Percentiles rank a stretch among this genome's conserved stretches.
Conservation (phyloP, 805 yeast genomes). For the Sugiyamaella americana region DNA sequence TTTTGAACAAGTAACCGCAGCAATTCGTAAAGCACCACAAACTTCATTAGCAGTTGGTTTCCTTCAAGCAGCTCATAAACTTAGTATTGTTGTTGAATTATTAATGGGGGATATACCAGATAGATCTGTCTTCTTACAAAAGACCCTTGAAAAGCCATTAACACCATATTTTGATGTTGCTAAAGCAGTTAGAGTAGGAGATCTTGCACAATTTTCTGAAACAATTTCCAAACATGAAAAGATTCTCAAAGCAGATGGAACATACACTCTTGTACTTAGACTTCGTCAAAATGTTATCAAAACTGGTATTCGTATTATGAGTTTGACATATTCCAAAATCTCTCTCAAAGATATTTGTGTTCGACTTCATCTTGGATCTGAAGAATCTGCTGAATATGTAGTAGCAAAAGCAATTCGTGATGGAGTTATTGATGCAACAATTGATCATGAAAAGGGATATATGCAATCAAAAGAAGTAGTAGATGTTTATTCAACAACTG, state of each 20-base stretch:
- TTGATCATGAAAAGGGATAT: conserved; percentile 83
- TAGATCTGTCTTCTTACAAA: conserved; percentile 67
- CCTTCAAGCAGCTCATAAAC: conserved; percentile 80
- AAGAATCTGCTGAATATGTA: conserved; percentile 93
- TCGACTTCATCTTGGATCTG: conserved; percentile 85
- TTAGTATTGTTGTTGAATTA: conserved; percentile 80
- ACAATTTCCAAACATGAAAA: conserved; percentile 59
- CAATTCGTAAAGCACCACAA: conserved; percentile 94
- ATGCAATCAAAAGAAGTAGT: conserved; percentile 84
- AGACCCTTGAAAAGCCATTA: conserved; percentile 51
- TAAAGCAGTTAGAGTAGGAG: conserved; percentile 89
- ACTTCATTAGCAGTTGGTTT: conserved; percentile 80
- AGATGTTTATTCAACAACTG: conserved; percentile 80
- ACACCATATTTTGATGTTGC: conserved; percentile 82
- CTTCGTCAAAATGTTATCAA: conserved; percentile 95
- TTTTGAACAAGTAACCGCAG: conserved; percentile 84
- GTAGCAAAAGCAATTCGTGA: conserved; percentile 96
- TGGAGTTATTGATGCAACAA: conserved; percentile 92
- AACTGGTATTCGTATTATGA: conserved; percentile 92
- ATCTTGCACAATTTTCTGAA: conserved; percentile 70
- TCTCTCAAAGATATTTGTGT: conserved; percentile 91
- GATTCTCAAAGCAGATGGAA: conserved; percentile 66
- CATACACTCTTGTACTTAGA: conserved; percentile 76
- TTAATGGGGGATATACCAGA: conserved; percentile 97
- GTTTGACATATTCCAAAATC: conserved; percentile 83